Evolutionary conservation across 208 protist species (phyloP).

Genomic region (Trypanosoma vivax): DNA sequence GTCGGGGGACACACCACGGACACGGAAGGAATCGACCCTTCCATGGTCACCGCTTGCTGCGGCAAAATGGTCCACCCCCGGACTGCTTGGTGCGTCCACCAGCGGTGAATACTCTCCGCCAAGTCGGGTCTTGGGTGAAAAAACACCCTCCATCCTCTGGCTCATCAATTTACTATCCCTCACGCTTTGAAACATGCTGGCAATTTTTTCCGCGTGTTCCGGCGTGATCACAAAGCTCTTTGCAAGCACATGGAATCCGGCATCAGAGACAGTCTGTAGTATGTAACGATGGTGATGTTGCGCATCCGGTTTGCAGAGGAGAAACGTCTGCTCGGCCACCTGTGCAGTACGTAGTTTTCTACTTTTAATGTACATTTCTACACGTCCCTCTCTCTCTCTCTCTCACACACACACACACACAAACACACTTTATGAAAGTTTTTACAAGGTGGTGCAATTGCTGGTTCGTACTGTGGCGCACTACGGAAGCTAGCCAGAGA

Average conservation of each 20-base stretch:
- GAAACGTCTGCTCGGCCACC: constrained; percentile 38
- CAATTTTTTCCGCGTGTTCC: constrained; percentile 38
- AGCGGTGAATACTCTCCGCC: not conserved
- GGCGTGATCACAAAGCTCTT: constrained; percentile 44
- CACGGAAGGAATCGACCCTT: not conserved
- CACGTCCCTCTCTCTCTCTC: not conserved
- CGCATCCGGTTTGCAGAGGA: constrained; percentile 68
- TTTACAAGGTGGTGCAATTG: too few species aligned
- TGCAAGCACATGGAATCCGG: constrained; percentile 45
- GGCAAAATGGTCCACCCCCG: not conserved
- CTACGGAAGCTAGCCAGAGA: too few species aligned
- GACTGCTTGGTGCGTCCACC: not conserved
- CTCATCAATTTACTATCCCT: constrained; percentile 13
- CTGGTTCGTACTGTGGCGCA: too few species aligned
- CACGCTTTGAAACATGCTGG: constrained; percentile 40
- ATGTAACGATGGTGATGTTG: constrained; percentile 40
- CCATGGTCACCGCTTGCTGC: not conserved
- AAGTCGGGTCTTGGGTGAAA: not conserved
- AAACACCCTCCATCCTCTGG: constrained; percentile 12
- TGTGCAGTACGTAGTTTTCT: constrained; percentile 13
- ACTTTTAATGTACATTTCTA: constrained; percentile 11
- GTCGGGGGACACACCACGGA: not conserved
- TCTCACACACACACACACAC: not conserved
- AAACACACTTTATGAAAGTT: too few species aligned
- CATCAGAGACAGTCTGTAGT: constrained; percentile 38